These are phyloP conservation scores for Monoraphidium neglectum DNA, from an alignment of 139 green algal genomes.

Conservation along the genomic window DNA sequence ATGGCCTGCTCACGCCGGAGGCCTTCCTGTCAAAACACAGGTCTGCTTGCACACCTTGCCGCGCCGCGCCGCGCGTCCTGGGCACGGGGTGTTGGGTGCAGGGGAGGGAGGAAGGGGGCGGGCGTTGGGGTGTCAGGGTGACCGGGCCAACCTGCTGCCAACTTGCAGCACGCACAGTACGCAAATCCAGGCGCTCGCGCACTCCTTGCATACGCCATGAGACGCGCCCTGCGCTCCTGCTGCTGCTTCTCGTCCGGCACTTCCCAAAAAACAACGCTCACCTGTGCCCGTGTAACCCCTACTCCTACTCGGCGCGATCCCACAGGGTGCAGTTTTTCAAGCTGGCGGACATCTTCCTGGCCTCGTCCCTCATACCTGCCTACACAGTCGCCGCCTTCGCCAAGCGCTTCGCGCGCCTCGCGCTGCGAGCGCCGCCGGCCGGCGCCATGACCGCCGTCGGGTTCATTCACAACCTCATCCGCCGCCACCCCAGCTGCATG, in stretches of 20 bases:
- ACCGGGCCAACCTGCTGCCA: too few species aligned
- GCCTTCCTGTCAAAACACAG: slow-evolving; percentile 27
- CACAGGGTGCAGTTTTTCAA: slow-evolving; percentile 83
- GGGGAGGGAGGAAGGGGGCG: background rate
- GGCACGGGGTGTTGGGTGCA: background rate
- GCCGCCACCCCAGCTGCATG: slow-evolving; percentile 86
- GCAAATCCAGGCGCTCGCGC: too few species aligned
- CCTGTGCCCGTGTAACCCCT: too few species aligned
- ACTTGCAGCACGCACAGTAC: too few species aligned
- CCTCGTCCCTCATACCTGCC: slow-evolving; percentile 87
- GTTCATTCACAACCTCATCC: slow-evolving; percentile 96
- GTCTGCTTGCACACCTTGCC: too few species aligned
- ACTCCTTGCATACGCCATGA: too few species aligned
- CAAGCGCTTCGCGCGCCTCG: slow-evolving; percentile 90
- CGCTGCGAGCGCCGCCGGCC: slow-evolving; percentile 69
- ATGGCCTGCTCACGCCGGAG: slow-evolving; percentile 70
- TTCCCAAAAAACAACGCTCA: too few species aligned
- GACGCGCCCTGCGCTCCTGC: too few species aligned
- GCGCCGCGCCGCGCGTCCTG: too few species aligned
- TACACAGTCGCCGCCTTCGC: slow-evolving; percentile 95
- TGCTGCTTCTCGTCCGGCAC: too few species aligned
- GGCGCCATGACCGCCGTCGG: slow-evolving; percentile 79
- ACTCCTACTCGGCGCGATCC: background rate
- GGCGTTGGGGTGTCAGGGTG: slow-evolving; percentile 43
- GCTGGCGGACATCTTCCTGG: slow-evolving; percentile 91